Conservation (phyloP, 1,139 yeast species). For the Geotrichum histeridarum region DNA sequence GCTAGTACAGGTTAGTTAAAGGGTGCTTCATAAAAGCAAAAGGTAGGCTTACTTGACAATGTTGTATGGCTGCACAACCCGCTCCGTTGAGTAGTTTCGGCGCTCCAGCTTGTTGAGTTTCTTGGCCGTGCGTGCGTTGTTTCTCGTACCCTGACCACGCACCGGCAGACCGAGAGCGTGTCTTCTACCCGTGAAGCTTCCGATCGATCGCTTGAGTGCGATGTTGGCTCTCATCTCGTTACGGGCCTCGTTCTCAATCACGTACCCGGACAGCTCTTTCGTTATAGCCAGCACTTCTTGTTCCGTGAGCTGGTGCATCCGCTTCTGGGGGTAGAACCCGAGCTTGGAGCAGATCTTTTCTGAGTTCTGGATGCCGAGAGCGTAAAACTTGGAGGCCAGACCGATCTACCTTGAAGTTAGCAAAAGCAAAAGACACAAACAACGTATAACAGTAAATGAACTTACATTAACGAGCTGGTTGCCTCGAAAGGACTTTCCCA, state of each 20-base stretch:
- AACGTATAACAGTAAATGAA: constrained; percentile 9
- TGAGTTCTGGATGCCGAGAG: constrained; percentile 75
- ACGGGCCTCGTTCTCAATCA: constrained; percentile 80
- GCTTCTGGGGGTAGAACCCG: constrained; percentile 88
- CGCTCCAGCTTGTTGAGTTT: constrained; percentile 55
- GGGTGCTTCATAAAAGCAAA: neutral
- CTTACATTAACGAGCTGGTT: constrained; percentile 37
- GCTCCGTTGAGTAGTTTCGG: constrained; percentile 11
- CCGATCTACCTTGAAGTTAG: constrained; percentile 51
- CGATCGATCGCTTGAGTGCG: constrained; percentile 70
- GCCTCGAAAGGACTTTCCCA: constrained; percentile 43
- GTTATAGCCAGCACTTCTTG: constrained; percentile 81
- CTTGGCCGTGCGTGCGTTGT: constrained; percentile 84
- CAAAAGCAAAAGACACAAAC: neutral
- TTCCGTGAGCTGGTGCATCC: constrained; percentile 88
- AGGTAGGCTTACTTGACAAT: neutral
- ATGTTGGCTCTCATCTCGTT: constrained; percentile 77
- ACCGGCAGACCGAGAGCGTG: constrained; percentile 84
- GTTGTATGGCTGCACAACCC: constrained; percentile 2
- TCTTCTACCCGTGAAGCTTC: constrained; percentile 83
- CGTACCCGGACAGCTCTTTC: constrained; percentile 76
- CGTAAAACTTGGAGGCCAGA: constrained; percentile 75
- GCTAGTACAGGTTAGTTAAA: neutral
- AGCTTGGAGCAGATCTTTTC: constrained; percentile 75
- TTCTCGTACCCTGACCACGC: constrained; percentile 88